Evolutionary conservation across 176 grass and related monocot species (phyloP).

Genomic region (Rhynchospora pubera): DNA sequence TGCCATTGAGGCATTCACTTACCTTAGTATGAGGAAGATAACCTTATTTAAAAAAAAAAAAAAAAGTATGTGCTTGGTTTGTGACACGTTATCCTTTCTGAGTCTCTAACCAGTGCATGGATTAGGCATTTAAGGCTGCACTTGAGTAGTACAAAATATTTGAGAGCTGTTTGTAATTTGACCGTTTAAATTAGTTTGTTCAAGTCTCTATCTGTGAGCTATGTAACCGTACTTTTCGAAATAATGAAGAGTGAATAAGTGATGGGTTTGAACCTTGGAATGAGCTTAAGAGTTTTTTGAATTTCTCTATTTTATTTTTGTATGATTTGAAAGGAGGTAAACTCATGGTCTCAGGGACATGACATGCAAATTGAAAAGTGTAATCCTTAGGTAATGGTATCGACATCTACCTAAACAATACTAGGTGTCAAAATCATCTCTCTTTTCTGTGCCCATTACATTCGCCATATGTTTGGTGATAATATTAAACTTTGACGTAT

Average conservation of each 20-base stretch:
- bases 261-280: neutral
- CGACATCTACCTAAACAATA: neutral
- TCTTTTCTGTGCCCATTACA: neutral
- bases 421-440: neutral
- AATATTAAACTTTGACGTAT: neutral
- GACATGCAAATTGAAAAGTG: neutral
- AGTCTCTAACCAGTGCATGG: neutral
- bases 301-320: neutral
- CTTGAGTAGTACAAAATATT: neutral
- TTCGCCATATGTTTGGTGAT: neutral
- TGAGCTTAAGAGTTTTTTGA: neutral
- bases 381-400: neutral
- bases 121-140: no score
- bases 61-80: neutral
- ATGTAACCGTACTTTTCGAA: neutral
- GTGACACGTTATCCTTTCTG: neutral
- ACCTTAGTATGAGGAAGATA: neutral
- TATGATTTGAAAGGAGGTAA: neutral
- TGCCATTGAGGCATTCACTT: neutral
- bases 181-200: neutral
- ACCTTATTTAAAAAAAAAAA: neutral
- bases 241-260: neutral
- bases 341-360: neutral
- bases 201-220: neutral
- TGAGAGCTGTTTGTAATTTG: neutral